A percentile compares a stretch with the other conserved stretches of the same genome.
Conservation (phyloP, 805 yeast species). For the Yarrowia sp. region DNA sequence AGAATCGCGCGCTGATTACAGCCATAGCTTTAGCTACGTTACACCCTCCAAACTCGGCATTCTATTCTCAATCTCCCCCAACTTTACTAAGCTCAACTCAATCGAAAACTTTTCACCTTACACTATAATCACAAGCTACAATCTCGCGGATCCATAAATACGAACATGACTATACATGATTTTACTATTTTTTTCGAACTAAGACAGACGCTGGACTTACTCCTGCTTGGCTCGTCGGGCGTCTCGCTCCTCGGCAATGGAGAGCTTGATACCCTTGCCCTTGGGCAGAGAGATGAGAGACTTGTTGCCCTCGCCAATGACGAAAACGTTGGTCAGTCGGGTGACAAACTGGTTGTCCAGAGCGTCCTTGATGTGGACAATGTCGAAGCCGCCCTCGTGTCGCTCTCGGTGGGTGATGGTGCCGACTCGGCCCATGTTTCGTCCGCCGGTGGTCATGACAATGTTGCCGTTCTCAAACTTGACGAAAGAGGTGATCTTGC, state of each 20-base stretch:
- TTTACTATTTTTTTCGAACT: conserved; percentile 7
- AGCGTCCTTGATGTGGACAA: conserved; percentile 94
- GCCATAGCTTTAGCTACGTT: too few relatives aligned
- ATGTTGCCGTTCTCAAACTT: conserved; percentile 92
- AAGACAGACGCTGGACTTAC: neutral
- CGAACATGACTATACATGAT: conserved; percentile 4
- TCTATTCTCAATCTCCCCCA: too few relatives aligned
- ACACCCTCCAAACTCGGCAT: too few relatives aligned
- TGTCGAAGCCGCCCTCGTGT: conserved; percentile 98
- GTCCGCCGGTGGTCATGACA: conserved; percentile 96
- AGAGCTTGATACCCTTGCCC: conserved; percentile 98
- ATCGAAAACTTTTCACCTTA: too few relatives aligned
- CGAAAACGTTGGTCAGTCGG: conserved; percentile 91
- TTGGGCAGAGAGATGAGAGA: conserved; percentile 95
- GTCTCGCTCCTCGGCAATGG: conserved; percentile 98
- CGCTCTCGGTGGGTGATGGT: conserved; percentile 94
- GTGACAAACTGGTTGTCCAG: conserved; percentile 95
- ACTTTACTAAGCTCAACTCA: too few relatives aligned
- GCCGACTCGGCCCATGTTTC: conserved; percentile 98
- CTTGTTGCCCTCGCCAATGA: conserved; percentile 93
- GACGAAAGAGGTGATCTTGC: conserved; percentile 88
- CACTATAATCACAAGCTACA: too few relatives aligned
- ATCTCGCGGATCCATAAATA: neutral
- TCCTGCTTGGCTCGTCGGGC: conserved; percentile 67
- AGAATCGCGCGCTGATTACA: too few relatives aligned